Conservation (phyloP, 345 rosid genomes). For the Melaleuca quinquenervia region DNA sequence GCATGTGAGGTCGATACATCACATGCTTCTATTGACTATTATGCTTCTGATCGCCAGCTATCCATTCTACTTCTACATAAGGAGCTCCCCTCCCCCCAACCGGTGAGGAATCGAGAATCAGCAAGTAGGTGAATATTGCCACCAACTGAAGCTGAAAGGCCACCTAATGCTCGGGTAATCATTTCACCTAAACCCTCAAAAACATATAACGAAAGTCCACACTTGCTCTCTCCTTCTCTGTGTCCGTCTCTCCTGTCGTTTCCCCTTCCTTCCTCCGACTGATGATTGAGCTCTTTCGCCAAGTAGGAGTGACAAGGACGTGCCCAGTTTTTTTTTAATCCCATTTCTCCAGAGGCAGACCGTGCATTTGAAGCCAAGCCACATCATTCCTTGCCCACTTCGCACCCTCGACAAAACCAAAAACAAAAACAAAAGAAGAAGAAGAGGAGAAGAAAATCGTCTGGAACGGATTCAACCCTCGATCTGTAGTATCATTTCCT, state of each 20-base stretch:
- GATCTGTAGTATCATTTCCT: not conserved
- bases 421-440: not conserved
- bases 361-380: constrained; percentile 57
- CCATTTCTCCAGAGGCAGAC: not conserved
- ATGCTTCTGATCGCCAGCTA: not conserved
- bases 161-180: constrained; percentile 13
- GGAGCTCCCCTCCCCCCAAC: not conserved
- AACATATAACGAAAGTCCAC: not conserved
- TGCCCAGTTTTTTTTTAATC: not conserved
- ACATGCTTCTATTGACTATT: not conserved
- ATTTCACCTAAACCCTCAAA: constrained; percentile 6
- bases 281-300: not conserved
- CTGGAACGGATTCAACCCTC: not conserved
- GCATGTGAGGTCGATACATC: not conserved
- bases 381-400: constrained; percentile 8
- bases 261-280: not conserved
- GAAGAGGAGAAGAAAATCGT: not conserved
- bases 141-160: constrained; percentile 12
- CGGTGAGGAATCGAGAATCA: not conserved
- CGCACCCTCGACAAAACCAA: not conserved
- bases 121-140: not conserved
- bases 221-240: not conserved
- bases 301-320: not conserved
- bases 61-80: not conserved
- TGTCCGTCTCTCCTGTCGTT: not conserved